phyloP scores from a whole-genome alignment of 495 filamentous ascomycete species.

The Penicillium macrosclerotiorum region DNA sequence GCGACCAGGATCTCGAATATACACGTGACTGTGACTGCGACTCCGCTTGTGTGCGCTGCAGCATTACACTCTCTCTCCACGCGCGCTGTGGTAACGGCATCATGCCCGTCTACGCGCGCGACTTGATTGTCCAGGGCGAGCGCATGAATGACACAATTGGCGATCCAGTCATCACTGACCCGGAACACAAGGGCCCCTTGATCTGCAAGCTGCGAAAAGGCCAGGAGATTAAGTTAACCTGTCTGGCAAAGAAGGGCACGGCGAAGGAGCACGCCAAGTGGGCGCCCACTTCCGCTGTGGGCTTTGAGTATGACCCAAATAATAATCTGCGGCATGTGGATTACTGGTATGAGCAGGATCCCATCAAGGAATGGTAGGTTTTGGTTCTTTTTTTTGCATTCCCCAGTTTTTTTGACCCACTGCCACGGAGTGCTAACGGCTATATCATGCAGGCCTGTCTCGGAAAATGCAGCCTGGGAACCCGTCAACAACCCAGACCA shows the following conservation, averaged over 20 bases:
- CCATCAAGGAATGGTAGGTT: conserved; percentile 83
- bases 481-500: conserved; percentile 72
- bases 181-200: conserved; percentile 72
- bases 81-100: conserved; percentile 79
- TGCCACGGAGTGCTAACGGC: background rate
- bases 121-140: conserved; percentile 65
- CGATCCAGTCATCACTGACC: conserved; percentile 80
- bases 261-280: conserved; percentile 99
- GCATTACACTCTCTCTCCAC: conserved; percentile 76
- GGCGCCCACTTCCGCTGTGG: conserved; percentile 86
- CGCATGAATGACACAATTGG: conserved; percentile 72
- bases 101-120: conserved; percentile 87
- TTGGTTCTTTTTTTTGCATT: background rate
- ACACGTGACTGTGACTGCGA: conserved; percentile 97
- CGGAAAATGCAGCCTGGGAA: conserved; percentile 83
- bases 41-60: conserved; percentile 85
- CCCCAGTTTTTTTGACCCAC: too few relatives aligned
- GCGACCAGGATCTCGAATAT: conserved; percentile 79
- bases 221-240: conserved; percentile 84
- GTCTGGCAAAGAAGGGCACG: conserved; percentile 96
- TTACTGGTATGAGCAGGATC: conserved; percentile 89
- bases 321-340: conserved; percentile 88
- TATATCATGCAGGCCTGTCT: conserved; percentile 64
- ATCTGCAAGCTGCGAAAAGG: conserved; percentile 86
- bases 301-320: conserved; percentile 96